Percentiles rank a stretch among this genome's conserved stretches.
Evolutionary conservation across 257 asterid genomes (phyloP).

Genomic region (Anisodus tanguticus): DNA sequence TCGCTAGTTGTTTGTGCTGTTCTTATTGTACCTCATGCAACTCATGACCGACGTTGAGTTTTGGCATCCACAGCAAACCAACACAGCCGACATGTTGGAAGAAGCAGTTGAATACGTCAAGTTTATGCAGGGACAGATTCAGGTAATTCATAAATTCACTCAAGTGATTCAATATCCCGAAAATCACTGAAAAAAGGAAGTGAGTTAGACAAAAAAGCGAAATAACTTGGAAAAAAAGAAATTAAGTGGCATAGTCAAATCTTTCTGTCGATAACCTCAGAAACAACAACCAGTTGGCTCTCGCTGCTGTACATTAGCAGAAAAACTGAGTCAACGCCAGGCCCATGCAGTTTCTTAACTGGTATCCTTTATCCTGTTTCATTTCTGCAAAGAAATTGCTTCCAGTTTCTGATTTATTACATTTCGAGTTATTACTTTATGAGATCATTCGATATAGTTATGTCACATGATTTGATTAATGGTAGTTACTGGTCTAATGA

Average conservation of each 20-base stretch:
- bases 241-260: neutral
- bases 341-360: neutral
- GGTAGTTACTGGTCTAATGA: conserved; percentile 14
- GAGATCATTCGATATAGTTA: neutral
- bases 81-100: conserved; percentile 97
- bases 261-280: conserved; percentile 11
- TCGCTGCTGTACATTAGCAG: neutral
- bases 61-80: conserved; percentile 74
- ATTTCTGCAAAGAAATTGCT: conserved; percentile 14
- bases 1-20: neutral
- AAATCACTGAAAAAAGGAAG: neutral
- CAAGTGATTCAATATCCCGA: neutral
- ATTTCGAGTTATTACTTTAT: neutral
- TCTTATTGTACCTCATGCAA: neutral
- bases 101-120: conserved; percentile 92
- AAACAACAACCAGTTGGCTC: conserved; percentile 8
- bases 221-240: neutral
- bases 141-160: conserved; percentile 50
- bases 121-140: conserved; percentile 79
- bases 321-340: neutral
- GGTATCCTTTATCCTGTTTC: neutral
- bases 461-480: conserved; percentile 11
- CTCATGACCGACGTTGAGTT: conserved; percentile 28
- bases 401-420: conserved; percentile 15
- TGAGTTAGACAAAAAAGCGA: neutral